Evolutionary conservation across 768 basidiomycete species (phyloP), one percentile per base, ranked within the genome.

Genomic region (Calocera cornea): DNA sequence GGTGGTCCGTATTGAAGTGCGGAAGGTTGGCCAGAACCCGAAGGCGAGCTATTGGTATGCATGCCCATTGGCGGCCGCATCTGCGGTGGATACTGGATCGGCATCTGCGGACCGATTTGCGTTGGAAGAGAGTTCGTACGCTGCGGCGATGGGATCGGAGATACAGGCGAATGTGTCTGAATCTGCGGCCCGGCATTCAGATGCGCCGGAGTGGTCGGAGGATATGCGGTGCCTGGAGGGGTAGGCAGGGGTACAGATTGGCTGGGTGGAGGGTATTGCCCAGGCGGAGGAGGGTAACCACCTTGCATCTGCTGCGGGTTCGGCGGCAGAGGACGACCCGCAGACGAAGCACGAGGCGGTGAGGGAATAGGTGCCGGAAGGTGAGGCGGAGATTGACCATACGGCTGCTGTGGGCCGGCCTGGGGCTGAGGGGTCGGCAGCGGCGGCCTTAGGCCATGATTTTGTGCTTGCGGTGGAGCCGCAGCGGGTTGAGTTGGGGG

Each of bases 221-320:
- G 16, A 41, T 63, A 63, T 41, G 66, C 41, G 50, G 68, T 50
- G 65, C 41, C 19, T 38, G 36, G 16, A 38, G 63, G 29, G 17
- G 63, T 64, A 5, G 34, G 44, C 11, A 65, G 65, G 17, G 68
- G 63, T 3, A 34, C 66, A 27, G 66, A 69, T 3, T 50, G 65
- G n/a, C 66, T 69, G 17, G 65, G 65, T 29, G 47, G 47, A 24
- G 36, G 50, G 33, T 66, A 38, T 38, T 38, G 36, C 14, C 36
- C 36, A 38, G 36, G 36, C 14, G 14, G 36, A 5, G 36, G 36
- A 38, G 36, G 36, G 36, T 38, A 38, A 38, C 36, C 36, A 38
- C 36, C 36, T 38, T 60, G 54, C 54, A 27, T 11, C 54, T 60
- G 54, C 19, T 60, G 54, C 11, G 54, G 54, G 19, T 60, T 60